These are phyloP conservation scores for Galerina marginata DNA, from an alignment of 768 basidiomycete genomes.

Conservation along the genomic window DNA sequence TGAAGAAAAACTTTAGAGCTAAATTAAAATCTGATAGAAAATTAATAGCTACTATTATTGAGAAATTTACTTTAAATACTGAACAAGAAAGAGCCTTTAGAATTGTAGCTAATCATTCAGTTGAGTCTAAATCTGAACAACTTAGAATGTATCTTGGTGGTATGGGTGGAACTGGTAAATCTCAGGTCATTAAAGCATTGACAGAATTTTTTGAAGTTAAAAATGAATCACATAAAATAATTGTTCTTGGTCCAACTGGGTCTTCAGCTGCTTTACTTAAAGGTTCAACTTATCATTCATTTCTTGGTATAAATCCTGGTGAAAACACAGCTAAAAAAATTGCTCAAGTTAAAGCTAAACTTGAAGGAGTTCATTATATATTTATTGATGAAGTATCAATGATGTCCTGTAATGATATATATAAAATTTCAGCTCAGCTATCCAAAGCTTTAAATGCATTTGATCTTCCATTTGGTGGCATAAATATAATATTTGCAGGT, in stretches of 20 bases:
- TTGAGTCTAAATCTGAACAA: constrained; percentile 14
- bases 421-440: constrained; percentile 31
- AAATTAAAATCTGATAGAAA: too few species aligned
- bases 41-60: too few species aligned
- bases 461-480: constrained; percentile 37
- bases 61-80: constrained; percentile 29
- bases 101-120: too few species aligned
- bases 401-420: constrained; percentile 34
- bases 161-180: constrained; percentile 40
- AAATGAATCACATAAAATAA: too few species aligned
- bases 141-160: constrained; percentile 40
- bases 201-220: constrained; percentile 24
- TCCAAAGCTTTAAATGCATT: constrained; percentile 20
- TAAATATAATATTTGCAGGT: constrained; percentile 49
- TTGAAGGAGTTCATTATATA: constrained; percentile 13
- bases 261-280: too few species aligned
- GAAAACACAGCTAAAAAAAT: constrained; percentile 10
- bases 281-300: too few species aligned
- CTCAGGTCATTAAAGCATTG: constrained; percentile 34
- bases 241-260: too few species aligned
- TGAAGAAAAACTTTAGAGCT: constrained; percentile 19
- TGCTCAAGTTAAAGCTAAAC: constrained; percentile 18
- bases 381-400: constrained; percentile 51
- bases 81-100: constrained; percentile 38
- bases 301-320: too few species aligned